These are phyloP conservation scores for Angophora floribunda DNA, from an alignment of 345 rosid species.

Conservation along the genomic window DNA sequence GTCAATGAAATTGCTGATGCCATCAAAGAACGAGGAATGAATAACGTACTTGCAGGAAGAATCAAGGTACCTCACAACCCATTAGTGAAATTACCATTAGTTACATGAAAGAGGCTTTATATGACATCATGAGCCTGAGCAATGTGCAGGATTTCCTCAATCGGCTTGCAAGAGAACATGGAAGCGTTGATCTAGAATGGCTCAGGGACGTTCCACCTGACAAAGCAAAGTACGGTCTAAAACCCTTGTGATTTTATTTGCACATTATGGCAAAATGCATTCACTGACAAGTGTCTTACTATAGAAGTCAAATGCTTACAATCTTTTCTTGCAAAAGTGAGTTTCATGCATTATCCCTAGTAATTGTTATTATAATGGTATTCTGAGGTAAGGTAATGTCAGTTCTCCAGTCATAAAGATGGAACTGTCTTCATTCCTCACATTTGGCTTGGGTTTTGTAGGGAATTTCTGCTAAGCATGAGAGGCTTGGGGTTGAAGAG, in stretches of 20 bases:
- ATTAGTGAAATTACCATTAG: neutral
- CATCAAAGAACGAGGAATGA: slow-evolving; percentile 89
- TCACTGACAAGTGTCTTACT: neutral
- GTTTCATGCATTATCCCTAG: neutral
- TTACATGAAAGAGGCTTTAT: no score
- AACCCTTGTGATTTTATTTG: neutral
- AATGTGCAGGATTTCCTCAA: slow-evolving; percentile 75
- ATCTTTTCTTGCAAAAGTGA: neutral
- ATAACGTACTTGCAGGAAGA: slow-evolving; percentile 76
- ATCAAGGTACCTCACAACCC: slow-evolving; percentile 48
- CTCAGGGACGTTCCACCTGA: slow-evolving; percentile 89
- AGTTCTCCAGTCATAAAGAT: neutral
- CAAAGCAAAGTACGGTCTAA: slow-evolving; percentile 68
- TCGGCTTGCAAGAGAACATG: slow-evolving; percentile 64
- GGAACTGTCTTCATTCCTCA: neutral
- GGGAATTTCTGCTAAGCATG: slow-evolving; percentile 81
- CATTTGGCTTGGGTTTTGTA: slow-evolving; percentile 14
- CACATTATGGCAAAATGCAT: neutral
- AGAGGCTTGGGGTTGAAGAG: slow-evolving; percentile 90
- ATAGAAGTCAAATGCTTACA: neutral
- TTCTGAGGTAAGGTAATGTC: neutral
- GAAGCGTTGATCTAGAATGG: slow-evolving; percentile 88
- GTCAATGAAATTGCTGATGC: slow-evolving; percentile 56
- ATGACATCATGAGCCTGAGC: neutral
- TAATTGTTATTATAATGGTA: neutral